phyloP scores from a whole-genome alignment of 371 early-diverging fungal species.

The Globomyces sp. region DNA sequence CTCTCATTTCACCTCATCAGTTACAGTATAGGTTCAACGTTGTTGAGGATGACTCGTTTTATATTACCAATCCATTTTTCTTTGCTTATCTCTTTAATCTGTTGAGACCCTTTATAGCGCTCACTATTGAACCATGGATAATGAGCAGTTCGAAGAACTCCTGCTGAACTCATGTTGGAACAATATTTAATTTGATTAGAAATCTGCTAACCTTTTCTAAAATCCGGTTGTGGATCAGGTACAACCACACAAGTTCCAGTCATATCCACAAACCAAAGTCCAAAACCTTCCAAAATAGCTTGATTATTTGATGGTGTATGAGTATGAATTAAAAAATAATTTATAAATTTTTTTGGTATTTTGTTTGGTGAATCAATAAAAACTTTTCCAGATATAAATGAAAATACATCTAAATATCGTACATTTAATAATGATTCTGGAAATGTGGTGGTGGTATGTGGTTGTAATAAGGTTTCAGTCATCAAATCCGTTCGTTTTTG shows the following conservation, averaged over 20 bases:
- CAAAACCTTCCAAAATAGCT: constrained; percentile 5
- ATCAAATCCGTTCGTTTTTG: background rate
- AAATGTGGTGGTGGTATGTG: no score
- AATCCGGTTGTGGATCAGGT: constrained; percentile 11
- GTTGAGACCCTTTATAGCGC: no score
- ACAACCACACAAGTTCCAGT: constrained; percentile 4
- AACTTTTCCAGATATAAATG: constrained; percentile 17
- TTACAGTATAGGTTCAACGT: no score
- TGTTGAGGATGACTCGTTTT: no score
- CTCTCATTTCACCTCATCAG: no score
- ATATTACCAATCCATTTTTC: no score
- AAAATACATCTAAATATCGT: constrained; percentile 17
- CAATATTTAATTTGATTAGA: background rate
- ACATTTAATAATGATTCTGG: background rate
- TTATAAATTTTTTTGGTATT: constrained; percentile 8
- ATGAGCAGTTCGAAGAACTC: no score
- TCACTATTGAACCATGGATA: no score
- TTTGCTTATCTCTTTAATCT: no score
- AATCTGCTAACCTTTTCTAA: background rate
- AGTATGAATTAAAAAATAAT: constrained; percentile 14
- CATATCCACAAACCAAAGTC: constrained; percentile 19
- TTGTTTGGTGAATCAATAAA: constrained; percentile 11
- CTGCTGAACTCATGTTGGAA: no score
- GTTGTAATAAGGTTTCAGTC: background rate
- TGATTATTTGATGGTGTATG: background rate